Conservation (phyloP, 805 yeast genomes). For the Pichia insulana region DNA sequence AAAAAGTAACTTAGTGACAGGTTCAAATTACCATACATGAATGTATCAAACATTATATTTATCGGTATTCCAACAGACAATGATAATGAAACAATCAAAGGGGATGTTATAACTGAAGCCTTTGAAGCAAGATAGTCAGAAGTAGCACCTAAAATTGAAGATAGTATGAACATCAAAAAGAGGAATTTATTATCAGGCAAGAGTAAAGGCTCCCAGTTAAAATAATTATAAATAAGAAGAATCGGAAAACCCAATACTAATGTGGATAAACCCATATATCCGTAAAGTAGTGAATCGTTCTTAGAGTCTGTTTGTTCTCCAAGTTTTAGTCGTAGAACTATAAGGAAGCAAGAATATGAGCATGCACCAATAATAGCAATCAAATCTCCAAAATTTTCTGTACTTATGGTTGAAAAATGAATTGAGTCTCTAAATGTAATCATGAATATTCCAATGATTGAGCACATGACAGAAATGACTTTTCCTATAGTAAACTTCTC, state of each 20-base stretch:
- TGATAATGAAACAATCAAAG: slow-evolving; percentile 42
- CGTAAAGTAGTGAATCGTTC: slow-evolving; percentile 40
- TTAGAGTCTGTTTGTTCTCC: slow-evolving; percentile 37
- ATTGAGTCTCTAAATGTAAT: slow-evolving; percentile 24
- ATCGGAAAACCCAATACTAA: slow-evolving; percentile 34
- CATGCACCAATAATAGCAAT: slow-evolving; percentile 40
- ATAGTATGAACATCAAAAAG: slow-evolving; percentile 29
- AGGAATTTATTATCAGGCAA: slow-evolving; percentile 32
- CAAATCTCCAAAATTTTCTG: slow-evolving; percentile 35
- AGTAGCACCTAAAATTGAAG: slow-evolving; percentile 38
- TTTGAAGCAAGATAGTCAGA: slow-evolving; percentile 44
- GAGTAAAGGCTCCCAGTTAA: slow-evolving; percentile 33
- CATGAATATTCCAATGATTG: slow-evolving; percentile 38
- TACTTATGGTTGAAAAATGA: background rate
- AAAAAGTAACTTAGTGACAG: slow-evolving; percentile 31
- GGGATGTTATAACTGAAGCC: slow-evolving; percentile 46
- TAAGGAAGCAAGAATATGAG: slow-evolving; percentile 37
- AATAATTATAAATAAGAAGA: slow-evolving; percentile 28
- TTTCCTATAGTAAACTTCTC: slow-evolving; percentile 37
- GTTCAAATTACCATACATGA: slow-evolving; percentile 27
- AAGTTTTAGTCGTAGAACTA: slow-evolving; percentile 35
- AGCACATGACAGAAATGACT: slow-evolving; percentile 33
- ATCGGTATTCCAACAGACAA: slow-evolving; percentile 46
- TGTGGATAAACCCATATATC: slow-evolving; percentile 37
- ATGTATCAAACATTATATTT: slow-evolving; percentile 39